Conservation (phyloP, 1,139 yeast species). For the Debaryomycetaceae sp. region DNA sequence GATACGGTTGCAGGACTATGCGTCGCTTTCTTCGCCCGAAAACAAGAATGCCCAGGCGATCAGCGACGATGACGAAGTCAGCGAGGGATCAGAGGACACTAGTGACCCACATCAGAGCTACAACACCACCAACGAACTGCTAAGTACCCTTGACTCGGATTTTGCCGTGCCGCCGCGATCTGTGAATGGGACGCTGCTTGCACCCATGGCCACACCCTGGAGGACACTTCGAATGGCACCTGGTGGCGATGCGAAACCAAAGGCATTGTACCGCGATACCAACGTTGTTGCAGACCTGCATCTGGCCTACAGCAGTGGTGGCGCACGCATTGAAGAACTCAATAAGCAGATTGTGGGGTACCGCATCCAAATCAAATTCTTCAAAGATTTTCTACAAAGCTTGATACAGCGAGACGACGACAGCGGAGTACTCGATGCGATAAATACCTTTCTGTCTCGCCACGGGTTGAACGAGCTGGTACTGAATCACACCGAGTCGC, state of each 20-base stretch:
- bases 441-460: slow-evolving; percentile 16
- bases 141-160: too few species aligned
- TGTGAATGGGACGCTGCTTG: too few species aligned
- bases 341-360: slow-evolving; percentile 40
- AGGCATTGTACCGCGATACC: slow-evolving; percentile 6
- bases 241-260: too few species aligned
- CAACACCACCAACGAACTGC: too few species aligned
- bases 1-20: slow-evolving; percentile 7
- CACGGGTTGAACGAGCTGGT: slow-evolving; percentile 15
- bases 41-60: not conserved
- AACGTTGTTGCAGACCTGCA: too few species aligned
- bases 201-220: too few species aligned
- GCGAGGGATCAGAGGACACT: too few species aligned
- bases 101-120: too few species aligned
- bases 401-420: slow-evolving; percentile 18
- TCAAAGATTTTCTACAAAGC: slow-evolving; percentile 38
- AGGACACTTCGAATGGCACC: not conserved
- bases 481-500: slow-evolving; percentile 11
- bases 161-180: too few species aligned
- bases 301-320: too few species aligned
- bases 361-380: slow-evolving; percentile 39
- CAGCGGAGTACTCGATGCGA: slow-evolving; percentile 14
- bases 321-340: slow-evolving; percentile 26
- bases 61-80: slow-evolving; percentile 1
- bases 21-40: slow-evolving; percentile 6